These are phyloP conservation scores for Nigrospora osmanthi DNA, from an alignment of 2,329 filamentous ascomycete species.

Conservation along the genomic window DNA sequence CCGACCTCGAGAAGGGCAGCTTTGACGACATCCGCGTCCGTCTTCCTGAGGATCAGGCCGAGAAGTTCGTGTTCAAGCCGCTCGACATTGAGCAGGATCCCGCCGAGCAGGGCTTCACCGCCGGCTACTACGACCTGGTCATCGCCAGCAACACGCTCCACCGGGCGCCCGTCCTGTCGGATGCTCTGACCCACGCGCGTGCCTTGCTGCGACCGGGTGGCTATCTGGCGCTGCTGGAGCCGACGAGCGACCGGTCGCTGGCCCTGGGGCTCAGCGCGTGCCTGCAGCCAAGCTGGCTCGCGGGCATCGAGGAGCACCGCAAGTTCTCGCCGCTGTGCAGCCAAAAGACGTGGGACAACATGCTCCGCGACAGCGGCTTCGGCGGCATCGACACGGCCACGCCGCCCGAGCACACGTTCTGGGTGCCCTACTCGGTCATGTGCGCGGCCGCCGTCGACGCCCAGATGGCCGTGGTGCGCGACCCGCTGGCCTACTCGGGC, in stretches of 20 bases:
- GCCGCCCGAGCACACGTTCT: neutral
- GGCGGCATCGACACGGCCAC: neutral
- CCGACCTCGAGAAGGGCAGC: slow-evolving; percentile 30
- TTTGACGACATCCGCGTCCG: slow-evolving; percentile 25
- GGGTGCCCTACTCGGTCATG: slow-evolving; percentile 11
- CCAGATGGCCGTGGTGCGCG: slow-evolving; percentile 3
- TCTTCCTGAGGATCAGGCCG: slow-evolving; percentile 22
- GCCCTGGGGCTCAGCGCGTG: neutral
- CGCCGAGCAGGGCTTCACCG: neutral
- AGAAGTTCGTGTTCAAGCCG: slow-evolving; percentile 11
- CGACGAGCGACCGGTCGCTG: neutral
- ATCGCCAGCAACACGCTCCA: neutral
- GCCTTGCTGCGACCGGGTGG: neutral
- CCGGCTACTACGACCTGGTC: neutral
- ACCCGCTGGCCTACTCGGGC: neutral
- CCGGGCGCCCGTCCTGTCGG: neutral
- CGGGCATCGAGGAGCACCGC: neutral
- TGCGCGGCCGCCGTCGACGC: slow-evolving; percentile 23
- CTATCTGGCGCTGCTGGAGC: neutral
- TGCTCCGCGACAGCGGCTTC: neutral
- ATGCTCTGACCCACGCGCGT: neutral
- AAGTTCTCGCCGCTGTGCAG: neutral
- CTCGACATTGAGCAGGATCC: neutral
- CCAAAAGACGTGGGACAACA: neutral
- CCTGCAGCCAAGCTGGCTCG: neutral